Evolutionary conservation across 345 rosid species (phyloP).

Genomic region (Brassica nigra): DNA sequence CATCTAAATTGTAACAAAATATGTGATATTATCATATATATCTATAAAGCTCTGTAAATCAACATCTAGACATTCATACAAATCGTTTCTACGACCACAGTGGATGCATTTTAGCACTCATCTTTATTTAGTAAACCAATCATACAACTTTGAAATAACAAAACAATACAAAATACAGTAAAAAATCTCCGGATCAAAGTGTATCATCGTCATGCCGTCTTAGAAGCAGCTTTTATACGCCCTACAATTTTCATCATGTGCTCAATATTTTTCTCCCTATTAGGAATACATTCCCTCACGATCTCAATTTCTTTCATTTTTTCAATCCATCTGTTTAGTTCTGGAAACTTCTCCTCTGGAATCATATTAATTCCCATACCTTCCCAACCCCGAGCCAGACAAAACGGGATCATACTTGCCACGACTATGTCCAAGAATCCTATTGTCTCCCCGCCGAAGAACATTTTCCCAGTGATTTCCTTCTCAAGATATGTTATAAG

Average conservation of each 20-base stretch:
- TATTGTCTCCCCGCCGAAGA: constrained; percentile 40
- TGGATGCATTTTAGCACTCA: neutral
- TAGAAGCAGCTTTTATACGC: constrained; percentile 1
- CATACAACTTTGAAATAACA: neutral
- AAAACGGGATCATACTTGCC: constrained; percentile 22
- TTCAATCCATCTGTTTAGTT: constrained; percentile 5
- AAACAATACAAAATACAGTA: constrained; percentile 1
- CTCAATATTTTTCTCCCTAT: constrained; percentile 27
- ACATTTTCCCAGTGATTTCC: constrained; percentile 30
- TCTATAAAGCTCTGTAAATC: neutral
- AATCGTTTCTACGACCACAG: neutral
- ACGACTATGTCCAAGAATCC: constrained; percentile 42
- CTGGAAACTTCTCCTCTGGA: constrained; percentile 27
- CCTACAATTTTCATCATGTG: constrained; percentile 12
- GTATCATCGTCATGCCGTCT: neutral
- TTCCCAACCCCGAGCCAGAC: constrained; percentile 33
- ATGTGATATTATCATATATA: neutral
- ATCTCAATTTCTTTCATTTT: constrained; percentile 4
- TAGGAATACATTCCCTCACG: constrained; percentile 30
- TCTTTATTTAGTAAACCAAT: neutral
- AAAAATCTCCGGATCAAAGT: neutral
- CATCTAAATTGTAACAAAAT: neutral
- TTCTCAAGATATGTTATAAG: constrained; percentile 38
- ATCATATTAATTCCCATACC: constrained; percentile 32
- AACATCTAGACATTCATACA: neutral